Conservation (phyloP, 345 rosid species). For the Nephelium lappaceum region DNA sequence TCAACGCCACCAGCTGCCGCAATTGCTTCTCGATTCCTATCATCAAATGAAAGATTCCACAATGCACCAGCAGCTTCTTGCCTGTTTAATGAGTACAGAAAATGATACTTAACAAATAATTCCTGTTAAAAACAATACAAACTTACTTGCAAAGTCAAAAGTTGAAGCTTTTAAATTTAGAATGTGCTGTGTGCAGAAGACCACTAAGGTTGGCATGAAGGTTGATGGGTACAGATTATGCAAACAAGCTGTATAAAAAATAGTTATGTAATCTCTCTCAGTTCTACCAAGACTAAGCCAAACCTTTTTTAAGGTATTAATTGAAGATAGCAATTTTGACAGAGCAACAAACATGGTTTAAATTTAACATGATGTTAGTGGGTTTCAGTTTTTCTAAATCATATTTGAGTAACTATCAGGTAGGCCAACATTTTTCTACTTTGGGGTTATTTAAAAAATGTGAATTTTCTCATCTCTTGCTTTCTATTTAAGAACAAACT, state of each 20-base stretch:
- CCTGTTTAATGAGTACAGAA: conserved; percentile 35
- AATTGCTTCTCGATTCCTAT: conserved; percentile 82
- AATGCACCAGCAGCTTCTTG: conserved; percentile 92
- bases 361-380: neutral
- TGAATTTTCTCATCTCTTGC: neutral
- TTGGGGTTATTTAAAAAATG: neutral
- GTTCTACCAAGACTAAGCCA: neutral
- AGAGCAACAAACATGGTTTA: neutral
- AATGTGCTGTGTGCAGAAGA: neutral
- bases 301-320: neutral
- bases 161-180: neutral
- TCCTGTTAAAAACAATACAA: neutral
- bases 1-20: conserved; percentile 85
- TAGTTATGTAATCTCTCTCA: conserved; percentile 3
- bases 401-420: neutral
- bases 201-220: neutral
- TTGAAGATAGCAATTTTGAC: neutral
- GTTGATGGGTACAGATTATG: neutral
- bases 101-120: conserved; percentile 13
- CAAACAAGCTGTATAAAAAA: neutral
- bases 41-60: conserved; percentile 82
- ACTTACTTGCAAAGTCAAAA: conserved; percentile 10
- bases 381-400: neutral
- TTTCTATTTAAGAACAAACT: neutral
- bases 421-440: neutral